These are phyloP conservation scores for Monosporascus sp. DNA, from an alignment of 2,329 filamentous ascomycete species.

Conservation along the genomic window DNA sequence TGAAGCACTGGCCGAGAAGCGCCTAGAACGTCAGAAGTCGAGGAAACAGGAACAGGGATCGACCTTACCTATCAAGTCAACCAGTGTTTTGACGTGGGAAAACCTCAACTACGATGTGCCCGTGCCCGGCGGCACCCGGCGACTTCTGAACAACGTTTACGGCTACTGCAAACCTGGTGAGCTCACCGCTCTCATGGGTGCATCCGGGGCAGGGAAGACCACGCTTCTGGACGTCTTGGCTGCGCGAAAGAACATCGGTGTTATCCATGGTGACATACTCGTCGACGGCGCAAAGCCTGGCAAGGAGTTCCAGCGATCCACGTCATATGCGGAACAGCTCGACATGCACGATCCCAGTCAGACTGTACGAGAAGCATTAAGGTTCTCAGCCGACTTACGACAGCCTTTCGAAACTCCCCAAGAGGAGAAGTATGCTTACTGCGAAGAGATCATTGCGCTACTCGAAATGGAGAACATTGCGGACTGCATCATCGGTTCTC, in stretches of 20 bases:
- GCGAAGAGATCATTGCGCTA: slow-evolving; percentile 55
- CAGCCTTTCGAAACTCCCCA: slow-evolving; percentile 49
- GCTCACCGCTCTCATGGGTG: slow-evolving; percentile 75
- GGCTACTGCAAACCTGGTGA: slow-evolving; percentile 74
- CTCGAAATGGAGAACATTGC: slow-evolving; percentile 55
- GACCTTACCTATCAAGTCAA: slow-evolving; percentile 52
- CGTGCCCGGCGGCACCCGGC: slow-evolving; percentile 48
- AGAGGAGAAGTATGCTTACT: slow-evolving; percentile 52
- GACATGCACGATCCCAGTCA: slow-evolving; percentile 58
- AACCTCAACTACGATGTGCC: slow-evolving; percentile 73
- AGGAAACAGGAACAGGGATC: slow-evolving; percentile 38
- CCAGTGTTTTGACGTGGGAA: slow-evolving; percentile 78
- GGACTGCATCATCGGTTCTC: slow-evolving; percentile 52
- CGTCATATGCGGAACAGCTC: slow-evolving; percentile 57
- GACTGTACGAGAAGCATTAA: slow-evolving; percentile 58
- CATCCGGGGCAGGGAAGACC: slow-evolving; percentile 82
- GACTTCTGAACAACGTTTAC: slow-evolving; percentile 49
- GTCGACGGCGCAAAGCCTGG: slow-evolving; percentile 53
- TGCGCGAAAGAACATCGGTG: slow-evolving; percentile 55
- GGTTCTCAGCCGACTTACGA: slow-evolving; percentile 57
- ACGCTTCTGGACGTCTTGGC: slow-evolving; percentile 75
- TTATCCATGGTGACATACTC: slow-evolving; percentile 50
- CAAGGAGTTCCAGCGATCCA: slow-evolving; percentile 56
- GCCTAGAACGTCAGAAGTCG: slow-evolving; percentile 46
- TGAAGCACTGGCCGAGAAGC: slow-evolving; percentile 53